phyloP scores from a whole-genome alignment of 495 filamentous ascomycete species.

The Halenospora varia region DNA sequence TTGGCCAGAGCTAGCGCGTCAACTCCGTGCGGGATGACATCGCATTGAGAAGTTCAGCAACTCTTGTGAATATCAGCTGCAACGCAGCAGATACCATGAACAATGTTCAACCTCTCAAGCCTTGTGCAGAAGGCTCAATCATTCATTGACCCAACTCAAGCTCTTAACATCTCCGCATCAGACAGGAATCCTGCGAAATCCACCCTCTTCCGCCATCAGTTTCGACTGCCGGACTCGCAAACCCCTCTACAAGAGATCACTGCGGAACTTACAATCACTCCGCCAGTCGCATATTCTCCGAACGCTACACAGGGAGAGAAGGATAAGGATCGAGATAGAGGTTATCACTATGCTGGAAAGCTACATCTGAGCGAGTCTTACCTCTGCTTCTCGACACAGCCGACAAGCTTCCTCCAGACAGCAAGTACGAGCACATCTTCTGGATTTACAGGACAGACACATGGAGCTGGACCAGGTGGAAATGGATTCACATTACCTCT shows the following conservation, averaged over 20 bases:
- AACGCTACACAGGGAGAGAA: slow-evolving; percentile 56
- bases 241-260: slow-evolving; percentile 92
- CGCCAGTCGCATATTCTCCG: slow-evolving; percentile 40
- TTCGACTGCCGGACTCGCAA: slow-evolving; percentile 88
- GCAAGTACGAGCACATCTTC: slow-evolving; percentile 72
- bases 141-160: slow-evolving; percentile 80
- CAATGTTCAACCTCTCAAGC: slow-evolving; percentile 76
- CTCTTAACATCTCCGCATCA: slow-evolving; percentile 59
- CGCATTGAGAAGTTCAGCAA: not conserved
- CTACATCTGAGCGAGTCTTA: slow-evolving; percentile 91
- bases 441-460: slow-evolving; percentile 80
- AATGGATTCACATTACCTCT: slow-evolving; percentile 97
- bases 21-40: slow-evolving; percentile 13
- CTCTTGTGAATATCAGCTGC: not conserved
- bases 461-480: slow-evolving; percentile 86
- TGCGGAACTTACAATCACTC: slow-evolving; percentile 84
- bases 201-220: slow-evolving; percentile 90
- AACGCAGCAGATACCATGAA: slow-evolving; percentile 27
- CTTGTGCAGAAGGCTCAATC: slow-evolving; percentile 95
- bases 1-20: slow-evolving; percentile 3
- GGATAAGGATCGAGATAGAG: slow-evolving; percentile 54
- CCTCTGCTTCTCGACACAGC: slow-evolving; percentile 92
- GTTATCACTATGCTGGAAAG: slow-evolving; percentile 87
- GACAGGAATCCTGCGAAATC: slow-evolving; percentile 85
- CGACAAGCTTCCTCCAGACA: slow-evolving; percentile 77